Conservation (phyloP, 305 asterid genomes). For the Fraxinus xanthoxyloides region DNA sequence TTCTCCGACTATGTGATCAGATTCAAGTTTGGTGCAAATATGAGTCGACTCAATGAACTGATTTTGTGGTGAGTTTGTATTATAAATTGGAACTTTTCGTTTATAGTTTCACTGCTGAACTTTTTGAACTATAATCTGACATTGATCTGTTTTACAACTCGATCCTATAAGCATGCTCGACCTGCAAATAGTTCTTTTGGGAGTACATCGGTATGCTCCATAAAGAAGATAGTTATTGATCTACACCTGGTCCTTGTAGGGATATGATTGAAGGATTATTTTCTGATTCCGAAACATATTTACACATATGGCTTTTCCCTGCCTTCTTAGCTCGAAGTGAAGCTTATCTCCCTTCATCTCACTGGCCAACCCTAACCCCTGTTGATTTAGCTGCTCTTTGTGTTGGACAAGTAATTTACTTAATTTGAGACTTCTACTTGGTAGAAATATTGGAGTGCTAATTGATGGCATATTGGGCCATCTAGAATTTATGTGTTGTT, state of each 20-base stretch:
- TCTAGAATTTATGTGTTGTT: not conserved
- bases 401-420: not conserved
- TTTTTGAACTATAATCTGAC: not conserved
- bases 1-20: constrained; percentile 37
- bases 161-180: too few relatives aligned
- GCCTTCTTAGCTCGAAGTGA: not conserved
- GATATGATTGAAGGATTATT: too few relatives aligned
- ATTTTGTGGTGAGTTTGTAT: constrained; percentile 30
- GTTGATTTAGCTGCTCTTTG: not conserved
- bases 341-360: not conserved
- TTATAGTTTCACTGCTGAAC: not conserved
- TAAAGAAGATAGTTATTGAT: too few relatives aligned
- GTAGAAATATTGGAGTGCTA: not conserved
- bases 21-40: constrained; percentile 31
- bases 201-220: too few relatives aligned
- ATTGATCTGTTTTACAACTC: not conserved
- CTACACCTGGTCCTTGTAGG: too few relatives aligned
- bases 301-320: not conserved
- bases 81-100: not conserved
- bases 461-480: not conserved
- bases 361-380: not conserved
- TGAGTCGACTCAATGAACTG: constrained; percentile 31
- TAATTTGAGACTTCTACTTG: not conserved
- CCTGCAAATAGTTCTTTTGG: too few relatives aligned
- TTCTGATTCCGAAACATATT: too few relatives aligned